These are phyloP conservation scores for Adenanthera pavonina DNA, from an alignment of 306 rosid genomes.

Conservation along the genomic window DNA sequence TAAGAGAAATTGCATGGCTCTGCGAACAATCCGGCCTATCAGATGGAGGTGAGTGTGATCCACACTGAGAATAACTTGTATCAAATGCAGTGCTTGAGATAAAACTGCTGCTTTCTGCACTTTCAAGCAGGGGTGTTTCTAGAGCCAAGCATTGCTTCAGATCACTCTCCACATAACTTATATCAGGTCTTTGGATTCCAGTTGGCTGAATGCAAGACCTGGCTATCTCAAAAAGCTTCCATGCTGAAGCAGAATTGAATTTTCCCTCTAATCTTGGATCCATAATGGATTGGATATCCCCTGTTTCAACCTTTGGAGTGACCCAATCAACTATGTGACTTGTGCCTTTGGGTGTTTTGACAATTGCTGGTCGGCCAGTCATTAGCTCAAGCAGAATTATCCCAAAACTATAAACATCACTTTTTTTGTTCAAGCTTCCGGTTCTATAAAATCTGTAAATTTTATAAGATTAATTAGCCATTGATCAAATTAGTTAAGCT, in stretches of 20 bases:
- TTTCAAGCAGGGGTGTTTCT: not conserved
- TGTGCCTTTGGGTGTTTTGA: not conserved
- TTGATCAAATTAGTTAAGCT: not conserved
- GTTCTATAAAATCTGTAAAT: not conserved
- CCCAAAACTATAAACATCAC: conserved; percentile 34
- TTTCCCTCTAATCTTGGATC: conserved; percentile 31
- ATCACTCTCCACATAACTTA: not conserved
- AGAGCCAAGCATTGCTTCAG: not conserved
- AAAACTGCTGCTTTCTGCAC: not conserved
- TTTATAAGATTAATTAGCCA: not conserved
- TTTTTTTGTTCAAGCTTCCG: not conserved
- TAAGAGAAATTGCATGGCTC: not conserved
- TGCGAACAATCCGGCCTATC: not conserved
- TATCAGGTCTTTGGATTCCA: not conserved
- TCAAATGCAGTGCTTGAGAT: not conserved
- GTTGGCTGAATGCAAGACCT: not conserved
- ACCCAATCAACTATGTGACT: conserved; percentile 5
- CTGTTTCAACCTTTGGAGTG: conserved; percentile 9
- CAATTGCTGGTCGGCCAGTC: conserved; percentile 28
- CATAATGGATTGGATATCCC: conserved; percentile 15
- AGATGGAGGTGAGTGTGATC: not conserved
- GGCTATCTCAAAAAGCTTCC: not conserved
- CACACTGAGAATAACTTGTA: not conserved
- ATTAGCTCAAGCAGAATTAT: conserved; percentile 36
- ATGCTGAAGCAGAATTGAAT: conserved; percentile 1